Evolutionary conservation across 2,329 filamentous ascomycete species (phyloP).

Genomic region (Fonsecaea pugnacius): DNA sequence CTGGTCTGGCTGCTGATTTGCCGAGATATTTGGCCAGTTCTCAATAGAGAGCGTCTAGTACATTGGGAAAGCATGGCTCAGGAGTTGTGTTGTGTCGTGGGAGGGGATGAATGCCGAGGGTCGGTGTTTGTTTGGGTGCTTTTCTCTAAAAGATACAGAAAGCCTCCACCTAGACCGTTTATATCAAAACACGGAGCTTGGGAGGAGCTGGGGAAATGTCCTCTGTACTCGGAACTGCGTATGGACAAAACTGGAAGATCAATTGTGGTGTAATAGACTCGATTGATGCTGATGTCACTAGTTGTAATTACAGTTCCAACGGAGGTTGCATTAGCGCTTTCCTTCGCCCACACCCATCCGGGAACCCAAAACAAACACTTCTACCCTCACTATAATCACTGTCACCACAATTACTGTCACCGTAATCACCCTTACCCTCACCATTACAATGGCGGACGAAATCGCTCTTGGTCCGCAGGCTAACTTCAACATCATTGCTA

Average conservation of each 20-base stretch:
- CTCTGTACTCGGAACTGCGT: not conserved
- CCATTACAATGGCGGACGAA: constrained; percentile 24
- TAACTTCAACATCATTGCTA: constrained; percentile 26
- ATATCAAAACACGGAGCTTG: not conserved
- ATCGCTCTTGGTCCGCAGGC: constrained; percentile 24
- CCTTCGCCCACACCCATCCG: constrained; percentile 15
- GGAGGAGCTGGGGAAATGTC: not conserved
- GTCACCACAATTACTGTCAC: no score
- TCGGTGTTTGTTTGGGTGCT: not conserved
- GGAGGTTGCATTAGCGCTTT: no score
- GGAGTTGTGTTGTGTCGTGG: not conserved
- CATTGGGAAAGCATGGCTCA: constrained; percentile 25
- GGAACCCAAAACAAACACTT: constrained; percentile 24
- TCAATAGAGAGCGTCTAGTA: constrained; percentile 10
- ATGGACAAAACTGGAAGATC: not conserved
- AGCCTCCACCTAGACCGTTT: not conserved
- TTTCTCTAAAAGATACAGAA: not conserved
- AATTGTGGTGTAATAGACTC: not conserved
- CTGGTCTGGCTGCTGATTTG: constrained; percentile 26
- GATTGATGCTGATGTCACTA: constrained; percentile 12
- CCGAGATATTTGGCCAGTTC: constrained; percentile 24
- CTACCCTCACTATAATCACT: constrained; percentile 22
- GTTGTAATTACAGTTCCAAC: no score
- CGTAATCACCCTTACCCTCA: constrained; percentile 23
- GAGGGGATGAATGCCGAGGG: not conserved